Conservation (phyloP, 2,329 filamentous ascomycete genomes). For the Alternaria sp. region DNA sequence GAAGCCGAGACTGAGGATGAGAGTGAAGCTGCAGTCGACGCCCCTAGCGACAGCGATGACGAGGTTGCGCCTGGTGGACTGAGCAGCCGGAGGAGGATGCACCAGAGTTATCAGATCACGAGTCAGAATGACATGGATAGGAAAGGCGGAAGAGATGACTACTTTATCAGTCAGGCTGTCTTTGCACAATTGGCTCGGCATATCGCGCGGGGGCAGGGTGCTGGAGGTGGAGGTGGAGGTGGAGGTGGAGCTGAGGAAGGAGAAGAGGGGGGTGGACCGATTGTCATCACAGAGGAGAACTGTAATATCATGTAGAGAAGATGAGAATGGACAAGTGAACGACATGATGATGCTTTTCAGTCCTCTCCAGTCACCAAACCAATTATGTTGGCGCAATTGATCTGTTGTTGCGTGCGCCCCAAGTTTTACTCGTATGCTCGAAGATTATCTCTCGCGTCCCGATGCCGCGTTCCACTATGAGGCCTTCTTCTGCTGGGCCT, state of each 20-base stretch:
- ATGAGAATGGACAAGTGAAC: background rate
- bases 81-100: conserved; percentile 65
- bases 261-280: conserved; percentile 33
- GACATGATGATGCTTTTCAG: background rate
- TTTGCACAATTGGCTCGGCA: conserved; percentile 51
- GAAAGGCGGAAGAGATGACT: conserved; percentile 65
- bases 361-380: background rate
- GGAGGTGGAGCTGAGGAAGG: conserved; percentile 32
- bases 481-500: conserved; percentile 92
- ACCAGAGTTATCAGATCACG: conserved; percentile 68
- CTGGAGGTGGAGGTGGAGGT: conserved; percentile 26
- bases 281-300: conserved; percentile 45
- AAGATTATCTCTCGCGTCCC: background rate
- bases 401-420: background rate
- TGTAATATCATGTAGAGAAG: conserved; percentile 46
- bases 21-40: conserved; percentile 15
- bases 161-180: conserved; percentile 60
- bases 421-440: conserved; percentile 7
- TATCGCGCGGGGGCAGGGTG: conserved; percentile 37
- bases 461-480: conserved; percentile 27
- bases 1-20: conserved; percentile 1
- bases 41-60: conserved; percentile 44
- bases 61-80: conserved; percentile 58
- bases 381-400: background rate
- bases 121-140: conserved; percentile 69